Evolutionary conservation across 495 filamentous ascomycete genomes (phyloP).

Genomic region (Aspergillus biplanus): DNA sequence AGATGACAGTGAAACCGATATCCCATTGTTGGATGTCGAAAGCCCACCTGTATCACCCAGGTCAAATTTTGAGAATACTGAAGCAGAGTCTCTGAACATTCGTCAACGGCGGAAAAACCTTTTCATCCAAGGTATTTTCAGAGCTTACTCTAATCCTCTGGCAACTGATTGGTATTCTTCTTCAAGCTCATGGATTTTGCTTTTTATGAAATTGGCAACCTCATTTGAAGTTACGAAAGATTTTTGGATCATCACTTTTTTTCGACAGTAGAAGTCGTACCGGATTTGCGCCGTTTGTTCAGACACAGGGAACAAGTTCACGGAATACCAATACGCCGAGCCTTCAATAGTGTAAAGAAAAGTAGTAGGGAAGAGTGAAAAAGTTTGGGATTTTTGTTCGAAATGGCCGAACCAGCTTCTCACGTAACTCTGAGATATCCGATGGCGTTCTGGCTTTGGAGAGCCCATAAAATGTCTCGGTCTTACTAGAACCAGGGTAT

Average conservation of each 20-base stretch:
- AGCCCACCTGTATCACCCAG: slow-evolving; percentile 14
- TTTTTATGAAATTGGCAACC: slow-evolving; percentile 6
- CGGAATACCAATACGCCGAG: slow-evolving; percentile 22
- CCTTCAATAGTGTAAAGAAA: slow-evolving; percentile 21
- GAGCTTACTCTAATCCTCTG: slow-evolving; percentile 1
- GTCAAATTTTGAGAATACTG: background rate
- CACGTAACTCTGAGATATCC: background rate
- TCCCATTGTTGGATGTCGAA: background rate
- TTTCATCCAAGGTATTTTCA: background rate
- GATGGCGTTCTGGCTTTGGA: background rate
- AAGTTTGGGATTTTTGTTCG: slow-evolving; percentile 1
- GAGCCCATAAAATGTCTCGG: slow-evolving; percentile 1
- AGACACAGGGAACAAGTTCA: slow-evolving; percentile 27
- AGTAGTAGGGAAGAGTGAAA: slow-evolving; percentile 24
- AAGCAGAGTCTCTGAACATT: background rate
- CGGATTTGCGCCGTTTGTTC: slow-evolving; percentile 26
- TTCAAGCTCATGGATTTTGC: slow-evolving; percentile 16
- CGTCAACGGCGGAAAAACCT: background rate
- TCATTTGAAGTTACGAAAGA: background rate
- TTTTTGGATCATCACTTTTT: background rate
- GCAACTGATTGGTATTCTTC: slow-evolving; percentile 12
- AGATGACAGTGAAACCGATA: background rate
- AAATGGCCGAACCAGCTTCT: background rate
- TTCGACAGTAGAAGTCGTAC: slow-evolving; percentile 26
- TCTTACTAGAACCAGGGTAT: background rate